phyloP scores from a whole-genome alignment of 2,329 filamentous ascomycete species.

The Pestalotiopsis sp. region DNA sequence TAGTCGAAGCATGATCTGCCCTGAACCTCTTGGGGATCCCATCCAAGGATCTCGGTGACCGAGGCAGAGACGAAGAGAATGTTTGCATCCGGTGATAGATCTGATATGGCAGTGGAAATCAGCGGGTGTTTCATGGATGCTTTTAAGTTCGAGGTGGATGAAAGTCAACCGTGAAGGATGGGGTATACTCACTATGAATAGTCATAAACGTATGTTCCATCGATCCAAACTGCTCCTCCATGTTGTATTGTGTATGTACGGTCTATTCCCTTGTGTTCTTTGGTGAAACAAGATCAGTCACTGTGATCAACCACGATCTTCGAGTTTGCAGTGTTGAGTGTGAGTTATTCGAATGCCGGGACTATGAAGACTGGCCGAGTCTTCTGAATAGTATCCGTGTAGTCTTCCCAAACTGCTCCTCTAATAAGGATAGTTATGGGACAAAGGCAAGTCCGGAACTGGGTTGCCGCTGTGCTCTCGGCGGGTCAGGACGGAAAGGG shows the following conservation, averaged over 20 bases:
- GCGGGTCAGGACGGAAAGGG: constrained; percentile 27
- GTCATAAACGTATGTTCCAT: constrained; percentile 92
- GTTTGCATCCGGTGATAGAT: constrained; percentile 74
- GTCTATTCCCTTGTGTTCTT: not conserved
- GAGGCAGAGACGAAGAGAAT: constrained; percentile 86
- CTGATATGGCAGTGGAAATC: constrained; percentile 43
- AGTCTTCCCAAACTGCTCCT: constrained; percentile 20
- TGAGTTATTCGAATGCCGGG: not conserved
- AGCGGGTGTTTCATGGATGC: not conserved
- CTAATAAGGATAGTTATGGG: constrained; percentile 25
- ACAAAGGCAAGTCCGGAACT: constrained; percentile 29
- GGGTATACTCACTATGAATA: constrained; percentile 71
- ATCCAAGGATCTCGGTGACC: constrained; percentile 73
- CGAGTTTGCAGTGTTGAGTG: not conserved
- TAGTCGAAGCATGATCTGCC: constrained; percentile 82
- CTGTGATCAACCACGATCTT: not conserved
- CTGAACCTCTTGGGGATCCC: constrained; percentile 74
- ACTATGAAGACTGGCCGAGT: not conserved
- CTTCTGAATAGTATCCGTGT: constrained; percentile 14
- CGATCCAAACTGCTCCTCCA: constrained; percentile 29
- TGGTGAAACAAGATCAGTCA: not conserved
- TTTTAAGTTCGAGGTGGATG: not conserved
- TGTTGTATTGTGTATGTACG: constrained; percentile 14
- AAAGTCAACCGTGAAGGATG: not conserved
- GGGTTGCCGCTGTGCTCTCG: constrained; percentile 30